Evolutionary conservation across 208 protist genomes (phyloP), one percentile per base, ranked within the genome.

Genomic region (Crithidia acanthocephali): DNA sequence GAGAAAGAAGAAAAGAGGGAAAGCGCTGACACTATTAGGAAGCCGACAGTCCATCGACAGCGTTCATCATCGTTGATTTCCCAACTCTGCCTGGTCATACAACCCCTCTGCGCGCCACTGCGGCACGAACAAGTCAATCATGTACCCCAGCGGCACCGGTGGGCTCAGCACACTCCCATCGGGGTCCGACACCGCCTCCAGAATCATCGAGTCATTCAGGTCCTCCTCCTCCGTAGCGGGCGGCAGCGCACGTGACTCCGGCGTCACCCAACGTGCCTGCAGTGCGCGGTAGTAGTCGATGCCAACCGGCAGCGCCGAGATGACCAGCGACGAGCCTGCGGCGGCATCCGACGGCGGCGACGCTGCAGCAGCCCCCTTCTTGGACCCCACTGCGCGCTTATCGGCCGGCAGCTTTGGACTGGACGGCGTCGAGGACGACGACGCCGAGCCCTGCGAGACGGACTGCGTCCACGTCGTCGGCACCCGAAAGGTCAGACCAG

Each of bases 51-150:
- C 30, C 20, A 13, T 68, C 1, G 4, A 60, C 7, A 35, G 0
- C 27, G 20, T 32, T 50, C 30, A 40, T 40, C 18, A 48, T n/a
- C 3, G 15, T 18, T 66, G 45, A 27, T 53, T 50, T 57, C 65
- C 62, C 18, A 74, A 59, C 11, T 72, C 79, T 11, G 82, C 71
- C 28, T 85, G 83, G 23, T 68, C 62, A 47, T 80, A 93, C 11
- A 93, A 60, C 3, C 88, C 88, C 33, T 86, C 83, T 0, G 80
- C 82, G 6, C 72, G 75, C 88, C 88, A 93, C 48, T 93, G 80
- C n/a, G 83, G 85, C 20, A 87, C 81, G 10, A 91, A 76, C 10
- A 93, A 52, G 13, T 87, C 76, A 13, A 93, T 86, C 85, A 91
- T 91, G 63, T 89, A 86, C 11, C 51, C 61, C 25, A 93, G 81